These are phyloP conservation scores for Monosporascus cannonballus DNA, from an alignment of 2,329 filamentous ascomycete species.

Conservation along the genomic window DNA sequence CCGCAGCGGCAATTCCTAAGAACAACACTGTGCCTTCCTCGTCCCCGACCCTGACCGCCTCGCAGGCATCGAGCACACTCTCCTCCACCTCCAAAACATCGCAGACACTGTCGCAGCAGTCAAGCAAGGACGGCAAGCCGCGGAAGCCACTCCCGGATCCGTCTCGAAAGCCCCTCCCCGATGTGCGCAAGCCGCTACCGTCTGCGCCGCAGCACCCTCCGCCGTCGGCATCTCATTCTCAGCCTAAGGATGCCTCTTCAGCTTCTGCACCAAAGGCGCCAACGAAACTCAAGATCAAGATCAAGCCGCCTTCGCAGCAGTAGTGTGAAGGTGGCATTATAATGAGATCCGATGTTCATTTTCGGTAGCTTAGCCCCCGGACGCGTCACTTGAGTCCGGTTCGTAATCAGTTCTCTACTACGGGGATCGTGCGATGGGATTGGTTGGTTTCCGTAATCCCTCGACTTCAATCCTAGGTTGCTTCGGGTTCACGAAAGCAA, in stretches of 20 bases:
- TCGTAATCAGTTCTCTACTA: no score
- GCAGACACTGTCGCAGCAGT: slow-evolving; percentile 2
- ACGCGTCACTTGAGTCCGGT: no score
- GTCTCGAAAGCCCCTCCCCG: slow-evolving; percentile 17
- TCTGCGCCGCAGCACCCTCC: slow-evolving; percentile 11
- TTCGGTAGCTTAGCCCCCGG: neutral
- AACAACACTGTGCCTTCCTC: neutral
- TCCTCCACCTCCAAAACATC: slow-evolving; percentile 3
- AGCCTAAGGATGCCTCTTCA: slow-evolving; percentile 2
- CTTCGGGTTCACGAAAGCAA: neutral
- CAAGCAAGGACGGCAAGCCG: slow-evolving; percentile 13
- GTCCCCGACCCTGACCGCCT: slow-evolving; percentile 4
- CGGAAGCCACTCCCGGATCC: slow-evolving; percentile 14
- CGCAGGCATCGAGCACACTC: slow-evolving; percentile 5
- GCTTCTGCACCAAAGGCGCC: slow-evolving; percentile 11
- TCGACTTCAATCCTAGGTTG: neutral
- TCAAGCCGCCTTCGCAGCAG: slow-evolving; percentile 16
- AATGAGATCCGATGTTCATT: neutral
- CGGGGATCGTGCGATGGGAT: neutral
- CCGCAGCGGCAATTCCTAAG: neutral
- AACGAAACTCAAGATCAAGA: slow-evolving; percentile 24
- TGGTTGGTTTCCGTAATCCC: neutral
- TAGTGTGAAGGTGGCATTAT: neutral
- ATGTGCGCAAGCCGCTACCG: slow-evolving; percentile 22
- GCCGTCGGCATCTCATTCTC: slow-evolving; percentile 9